Evolutionary conservation across 2,329 filamentous ascomycete species (phyloP).

Genomic region (Microsporum audouinii): DNA sequence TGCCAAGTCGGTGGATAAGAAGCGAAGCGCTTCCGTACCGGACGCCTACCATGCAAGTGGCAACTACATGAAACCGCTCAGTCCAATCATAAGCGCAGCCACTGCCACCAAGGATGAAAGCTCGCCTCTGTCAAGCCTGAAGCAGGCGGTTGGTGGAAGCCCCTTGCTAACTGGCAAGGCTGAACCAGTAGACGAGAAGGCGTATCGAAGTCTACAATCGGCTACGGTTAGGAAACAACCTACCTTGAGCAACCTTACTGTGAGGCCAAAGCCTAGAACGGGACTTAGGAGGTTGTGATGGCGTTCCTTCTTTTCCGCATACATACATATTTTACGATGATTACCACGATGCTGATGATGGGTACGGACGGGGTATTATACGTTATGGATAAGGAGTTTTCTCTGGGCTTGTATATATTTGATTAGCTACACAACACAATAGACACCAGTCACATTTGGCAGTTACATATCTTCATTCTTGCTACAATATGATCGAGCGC

Average conservation of each 20-base stretch:
- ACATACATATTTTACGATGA: neutral
- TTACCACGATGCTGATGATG: neutral
- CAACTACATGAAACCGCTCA: neutral
- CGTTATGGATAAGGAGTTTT: too few relatives aligned
- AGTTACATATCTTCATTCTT: neutral
- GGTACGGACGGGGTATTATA: neutral
- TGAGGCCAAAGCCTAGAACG: constrained; percentile 7
- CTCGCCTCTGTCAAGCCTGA: neutral
- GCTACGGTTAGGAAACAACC: neutral
- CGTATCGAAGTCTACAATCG: neutral
- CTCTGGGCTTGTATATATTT: neutral
- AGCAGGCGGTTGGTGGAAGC: neutral
- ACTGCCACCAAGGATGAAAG: neutral
- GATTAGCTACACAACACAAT: neutral
- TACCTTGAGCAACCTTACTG: neutral
- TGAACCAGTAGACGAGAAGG: neutral
- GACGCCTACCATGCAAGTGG: neutral
- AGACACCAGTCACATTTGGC: neutral
- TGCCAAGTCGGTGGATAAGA: neutral
- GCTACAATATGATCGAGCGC: neutral
- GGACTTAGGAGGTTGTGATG: constrained; percentile 8
- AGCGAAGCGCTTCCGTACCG: neutral
- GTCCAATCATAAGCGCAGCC: neutral
- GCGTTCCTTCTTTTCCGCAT: neutral
- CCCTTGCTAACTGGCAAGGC: neutral